phyloP scores from a whole-genome alignment of 2,329 filamentous ascomycete genomes.

The Diaporthe sp. region DNA sequence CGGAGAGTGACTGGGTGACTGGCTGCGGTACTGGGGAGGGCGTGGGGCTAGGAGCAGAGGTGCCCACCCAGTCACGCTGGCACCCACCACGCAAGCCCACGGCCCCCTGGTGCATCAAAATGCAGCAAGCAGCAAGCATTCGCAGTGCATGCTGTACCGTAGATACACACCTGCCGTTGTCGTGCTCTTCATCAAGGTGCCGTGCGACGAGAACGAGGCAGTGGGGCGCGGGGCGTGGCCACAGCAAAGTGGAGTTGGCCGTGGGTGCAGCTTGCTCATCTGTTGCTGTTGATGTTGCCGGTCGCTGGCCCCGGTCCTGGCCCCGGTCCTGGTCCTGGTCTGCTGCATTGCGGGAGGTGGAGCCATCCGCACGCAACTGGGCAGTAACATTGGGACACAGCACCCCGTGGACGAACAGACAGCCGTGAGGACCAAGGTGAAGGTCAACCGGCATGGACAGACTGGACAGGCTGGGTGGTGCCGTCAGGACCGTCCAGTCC shows the following conservation, averaged over 20 bases:
- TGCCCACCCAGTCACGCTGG: not conserved
- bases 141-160: not conserved
- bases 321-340: not conserved
- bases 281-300: constrained; percentile 18
- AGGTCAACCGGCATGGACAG: not conserved
- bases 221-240: constrained; percentile 21
- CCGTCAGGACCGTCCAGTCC: not conserved
- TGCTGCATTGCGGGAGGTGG: constrained; percentile 36
- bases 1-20: not conserved
- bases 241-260: constrained; percentile 19
- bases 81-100: constrained; percentile 22
- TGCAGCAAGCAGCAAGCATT: constrained; percentile 18
- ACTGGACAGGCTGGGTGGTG: not conserved
- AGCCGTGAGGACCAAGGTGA: not conserved
- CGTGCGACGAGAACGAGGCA: constrained; percentile 14
- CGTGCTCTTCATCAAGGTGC: constrained; percentile 18
- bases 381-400: constrained; percentile 24
- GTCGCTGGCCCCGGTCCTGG: not conserved
- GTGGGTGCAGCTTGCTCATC: constrained; percentile 19
- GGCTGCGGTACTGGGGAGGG: not conserved
- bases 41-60: not conserved
- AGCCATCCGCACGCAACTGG: constrained; percentile 34
- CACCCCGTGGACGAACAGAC: not conserved
- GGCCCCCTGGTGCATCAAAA: constrained; percentile 26
- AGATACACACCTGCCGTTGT: not conserved